Percentiles rank a stretch among this genome's conserved stretches.
Evolutionary conservation across 257 asterid genomes (phyloP).

Genomic region (Nicotiana paniculata): DNA sequence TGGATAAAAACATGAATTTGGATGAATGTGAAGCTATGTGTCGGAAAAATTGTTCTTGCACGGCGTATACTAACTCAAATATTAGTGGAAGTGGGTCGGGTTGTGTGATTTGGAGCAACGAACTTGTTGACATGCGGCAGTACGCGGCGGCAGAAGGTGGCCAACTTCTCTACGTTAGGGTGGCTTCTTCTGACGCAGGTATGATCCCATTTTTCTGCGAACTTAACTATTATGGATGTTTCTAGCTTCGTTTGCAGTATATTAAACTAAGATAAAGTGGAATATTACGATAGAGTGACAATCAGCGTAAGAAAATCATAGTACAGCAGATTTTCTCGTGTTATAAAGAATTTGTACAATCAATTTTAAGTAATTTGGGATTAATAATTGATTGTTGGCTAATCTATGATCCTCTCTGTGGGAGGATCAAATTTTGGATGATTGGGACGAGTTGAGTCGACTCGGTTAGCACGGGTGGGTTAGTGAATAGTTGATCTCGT

Average conservation of each 20-base stretch:
- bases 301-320: not conserved
- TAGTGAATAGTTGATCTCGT: not conserved
- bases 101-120: conserved; percentile 64
- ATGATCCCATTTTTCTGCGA: conserved; percentile 4
- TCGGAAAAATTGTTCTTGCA: conserved; percentile 55
- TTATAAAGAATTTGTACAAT: not conserved
- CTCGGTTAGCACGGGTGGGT: not conserved
- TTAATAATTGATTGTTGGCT: not conserved
- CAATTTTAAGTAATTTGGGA: not conserved
- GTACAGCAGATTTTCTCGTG: not conserved
- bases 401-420: not conserved
- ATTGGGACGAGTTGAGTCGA: not conserved
- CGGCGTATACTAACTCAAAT: conserved; percentile 50
- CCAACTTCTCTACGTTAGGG: conserved; percentile 59
- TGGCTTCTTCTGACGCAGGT: conserved; percentile 66
- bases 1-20: conserved; percentile 33
- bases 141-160: conserved; percentile 74
- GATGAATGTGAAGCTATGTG: conserved; percentile 51
- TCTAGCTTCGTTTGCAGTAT: not conserved
- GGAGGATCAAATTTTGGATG: not conserved
- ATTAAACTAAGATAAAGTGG: not conserved
- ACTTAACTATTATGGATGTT: not conserved
- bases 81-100: conserved; percentile 53
- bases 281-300: not conserved
- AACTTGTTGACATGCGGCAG: conserved; percentile 75